Conservation (phyloP, 306 rosid species). For the Vigna mungo region DNA sequence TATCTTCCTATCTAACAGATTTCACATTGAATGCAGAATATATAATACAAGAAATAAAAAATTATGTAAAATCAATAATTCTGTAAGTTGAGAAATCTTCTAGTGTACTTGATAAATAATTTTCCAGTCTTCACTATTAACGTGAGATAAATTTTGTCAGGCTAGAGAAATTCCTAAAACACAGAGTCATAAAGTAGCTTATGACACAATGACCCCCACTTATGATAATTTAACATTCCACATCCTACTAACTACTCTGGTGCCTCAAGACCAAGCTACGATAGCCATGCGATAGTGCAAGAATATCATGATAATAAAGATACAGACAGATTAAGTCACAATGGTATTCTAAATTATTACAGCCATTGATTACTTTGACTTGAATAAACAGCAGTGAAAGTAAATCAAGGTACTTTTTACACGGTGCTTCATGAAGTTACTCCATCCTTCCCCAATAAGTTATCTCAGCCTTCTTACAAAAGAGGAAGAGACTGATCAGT, state of each 20-base stretch:
- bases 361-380: conserved; percentile 6
- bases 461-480: too few species aligned
- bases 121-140: conserved; percentile 5
- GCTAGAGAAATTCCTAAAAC: conserved; percentile 6
- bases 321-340: not conserved
- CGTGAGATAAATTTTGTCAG: not conserved
- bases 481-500: too few species aligned
- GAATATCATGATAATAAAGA: not conserved
- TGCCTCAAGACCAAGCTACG: conserved; percentile 7
- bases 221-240: not conserved
- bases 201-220: not conserved
- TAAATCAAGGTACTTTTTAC: too few species aligned
- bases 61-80: conserved; percentile 2
- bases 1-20: not conserved
- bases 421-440: too few species aligned
- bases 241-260: not conserved
- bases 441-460: too few species aligned
- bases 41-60: not conserved
- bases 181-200: not conserved
- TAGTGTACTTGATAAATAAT: conserved; percentile 13
- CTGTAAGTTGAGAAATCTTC: not conserved
- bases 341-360: not conserved
- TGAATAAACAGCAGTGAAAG: not conserved
- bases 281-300: not conserved
- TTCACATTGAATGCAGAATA: conserved; percentile 11